Conservation (phyloP, 768 basidiomycete genomes). For the Ramaria sp. region DNA sequence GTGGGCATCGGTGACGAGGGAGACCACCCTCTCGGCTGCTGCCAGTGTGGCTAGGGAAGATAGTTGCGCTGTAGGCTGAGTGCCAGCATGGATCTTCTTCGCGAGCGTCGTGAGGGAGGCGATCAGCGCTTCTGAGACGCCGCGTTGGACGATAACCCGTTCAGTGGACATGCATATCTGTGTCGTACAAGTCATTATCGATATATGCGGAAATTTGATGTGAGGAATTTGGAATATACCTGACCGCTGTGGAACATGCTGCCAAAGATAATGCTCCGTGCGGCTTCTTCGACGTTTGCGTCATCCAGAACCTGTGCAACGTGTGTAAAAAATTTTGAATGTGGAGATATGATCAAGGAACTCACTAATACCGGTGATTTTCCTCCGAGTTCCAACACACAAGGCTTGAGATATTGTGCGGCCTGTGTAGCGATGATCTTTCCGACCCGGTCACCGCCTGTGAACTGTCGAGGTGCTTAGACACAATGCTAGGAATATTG, state of each 20-base stretch:
- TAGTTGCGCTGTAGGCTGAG: conserved; percentile 20
- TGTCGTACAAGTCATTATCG: neutral
- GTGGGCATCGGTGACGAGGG: conserved; percentile 33
- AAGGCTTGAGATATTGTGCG: conserved; percentile 46
- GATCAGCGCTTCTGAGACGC: conserved; percentile 26
- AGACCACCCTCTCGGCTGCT: conserved; percentile 35
- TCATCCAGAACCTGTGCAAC: conserved; percentile 35
- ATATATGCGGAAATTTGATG: neutral
- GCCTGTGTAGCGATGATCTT: conserved; percentile 41
- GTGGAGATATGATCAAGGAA: neutral
- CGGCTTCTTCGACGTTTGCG: conserved; percentile 42
- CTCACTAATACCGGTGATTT: conserved; percentile 41
- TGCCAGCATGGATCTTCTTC: conserved; percentile 27
- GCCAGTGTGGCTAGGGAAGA: conserved; percentile 31
- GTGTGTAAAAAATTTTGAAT: neutral
- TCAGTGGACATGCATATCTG: conserved; percentile 53
- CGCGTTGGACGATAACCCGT: conserved; percentile 40
- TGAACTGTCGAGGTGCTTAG: conserved; percentile 28
- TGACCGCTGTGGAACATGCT: conserved; percentile 35
- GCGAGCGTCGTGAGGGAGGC: conserved; percentile 23
- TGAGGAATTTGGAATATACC: conserved; percentile 2
- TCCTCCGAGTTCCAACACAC: conserved; percentile 46
- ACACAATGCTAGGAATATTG: neutral
- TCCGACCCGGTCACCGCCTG: conserved; percentile 44
- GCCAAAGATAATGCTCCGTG: conserved; percentile 35